phyloP scores from a whole-genome alignment of 1,284 basidiomycete species.

The Moniliella sp. region DNA sequence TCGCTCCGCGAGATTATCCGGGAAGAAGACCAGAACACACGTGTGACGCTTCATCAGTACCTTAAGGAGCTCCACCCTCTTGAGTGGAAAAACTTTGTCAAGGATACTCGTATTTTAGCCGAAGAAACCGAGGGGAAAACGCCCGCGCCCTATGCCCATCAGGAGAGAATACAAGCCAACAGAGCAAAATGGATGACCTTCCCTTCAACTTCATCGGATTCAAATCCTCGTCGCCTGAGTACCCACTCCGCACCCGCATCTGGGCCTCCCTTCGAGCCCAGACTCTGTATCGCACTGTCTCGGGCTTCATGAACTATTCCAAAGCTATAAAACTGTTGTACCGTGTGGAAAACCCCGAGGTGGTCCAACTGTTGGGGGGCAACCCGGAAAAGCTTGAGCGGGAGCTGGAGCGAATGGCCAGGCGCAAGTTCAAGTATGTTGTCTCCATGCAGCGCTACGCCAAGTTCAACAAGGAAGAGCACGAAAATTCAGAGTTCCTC shows the following conservation, averaged over 20 bases:
- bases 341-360: constrained; percentile 94
- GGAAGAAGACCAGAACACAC: constrained; percentile 34
- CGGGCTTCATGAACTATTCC: constrained; percentile 99
- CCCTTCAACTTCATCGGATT: constrained; percentile 98
- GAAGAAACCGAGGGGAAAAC: constrained; percentile 74
- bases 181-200: constrained; percentile 54
- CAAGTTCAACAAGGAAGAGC: constrained; percentile 98
- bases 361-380: constrained; percentile 84
- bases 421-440: constrained; percentile 93
- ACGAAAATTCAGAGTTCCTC: constrained; percentile 96
- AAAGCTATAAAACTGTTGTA: constrained; percentile 99
- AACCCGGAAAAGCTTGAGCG: constrained; percentile 93
- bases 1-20: constrained; percentile 33
- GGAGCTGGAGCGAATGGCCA: constrained; percentile 86
- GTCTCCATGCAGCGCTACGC: constrained; percentile 98
- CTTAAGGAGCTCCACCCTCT: constrained; percentile 91
- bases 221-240: constrained; percentile 94
- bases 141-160: constrained; percentile 47
- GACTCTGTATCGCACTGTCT: constrained; percentile 91
- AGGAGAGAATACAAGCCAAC: constrained; percentile 18
- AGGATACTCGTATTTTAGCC: constrained; percentile 94
- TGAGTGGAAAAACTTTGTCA: constrained; percentile 99
- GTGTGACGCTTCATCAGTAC: constrained; percentile 38
- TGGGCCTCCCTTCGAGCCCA: constrained; percentile 96
- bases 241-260: constrained; percentile 89